Percentiles rank a stretch among this genome's conserved stretches.
phyloP scores from a whole-genome alignment of 352 stramenopile species.

The Phytophthora vignae region DNA sequence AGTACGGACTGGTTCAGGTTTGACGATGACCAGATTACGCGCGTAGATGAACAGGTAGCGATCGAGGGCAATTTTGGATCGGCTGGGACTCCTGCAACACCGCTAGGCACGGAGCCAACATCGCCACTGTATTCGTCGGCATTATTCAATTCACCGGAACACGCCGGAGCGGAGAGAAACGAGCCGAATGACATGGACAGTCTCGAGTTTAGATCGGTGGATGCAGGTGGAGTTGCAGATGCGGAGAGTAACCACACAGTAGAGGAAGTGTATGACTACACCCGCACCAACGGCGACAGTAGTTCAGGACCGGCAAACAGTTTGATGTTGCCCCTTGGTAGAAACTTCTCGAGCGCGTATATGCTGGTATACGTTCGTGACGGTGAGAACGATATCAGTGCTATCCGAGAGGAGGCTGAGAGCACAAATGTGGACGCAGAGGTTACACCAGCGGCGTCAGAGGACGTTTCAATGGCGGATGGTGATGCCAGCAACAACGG shows the following conservation, averaged over 20 bases:
- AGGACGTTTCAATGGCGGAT: constrained; percentile 29
- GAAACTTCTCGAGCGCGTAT: constrained; percentile 87
- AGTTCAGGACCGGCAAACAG: constrained; percentile 37
- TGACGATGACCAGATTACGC: constrained; percentile 87
- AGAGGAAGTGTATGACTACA: constrained; percentile 60
- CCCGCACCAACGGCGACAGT: constrained; percentile 30
- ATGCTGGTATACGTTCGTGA: constrained; percentile 91
- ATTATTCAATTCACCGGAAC: constrained; percentile 59
- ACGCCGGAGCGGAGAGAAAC: constrained; percentile 23
- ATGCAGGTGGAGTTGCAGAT: constrained; percentile 24
- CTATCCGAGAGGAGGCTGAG: constrained; percentile 45
- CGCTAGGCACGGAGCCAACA: constrained; percentile 32
- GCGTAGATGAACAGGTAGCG: constrained; percentile 70
- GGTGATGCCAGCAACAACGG: neutral
- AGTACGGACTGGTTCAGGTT: constrained; percentile 85
- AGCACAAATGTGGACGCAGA: constrained; percentile 1
- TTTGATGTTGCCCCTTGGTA: constrained; percentile 61
- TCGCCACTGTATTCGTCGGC: constrained; percentile 66
- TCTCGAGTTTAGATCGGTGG: constrained; percentile 54
- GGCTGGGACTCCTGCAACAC: constrained; percentile 19
- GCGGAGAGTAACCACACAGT: constrained; percentile 15
- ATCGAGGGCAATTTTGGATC: constrained; percentile 87
- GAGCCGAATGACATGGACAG: constrained; percentile 39
- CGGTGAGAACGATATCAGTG: constrained; percentile 72
- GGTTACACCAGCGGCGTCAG: constrained; percentile 7